Evolutionary conservation across 495 filamentous ascomycete genomes (phyloP).

Genomic region (Cudoniella acicularis): DNA sequence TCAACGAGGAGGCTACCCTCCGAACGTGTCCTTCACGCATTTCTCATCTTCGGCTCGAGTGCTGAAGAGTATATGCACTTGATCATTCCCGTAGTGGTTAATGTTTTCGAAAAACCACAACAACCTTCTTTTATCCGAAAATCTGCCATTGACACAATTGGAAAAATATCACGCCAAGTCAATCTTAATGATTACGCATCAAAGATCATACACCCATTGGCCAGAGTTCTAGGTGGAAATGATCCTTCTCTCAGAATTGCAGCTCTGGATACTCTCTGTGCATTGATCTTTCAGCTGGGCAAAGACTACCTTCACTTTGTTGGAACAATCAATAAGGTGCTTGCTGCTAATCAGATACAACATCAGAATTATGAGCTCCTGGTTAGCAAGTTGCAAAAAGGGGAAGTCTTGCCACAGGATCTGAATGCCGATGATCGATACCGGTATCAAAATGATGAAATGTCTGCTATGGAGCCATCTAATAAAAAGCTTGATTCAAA

Average conservation of each 20-base stretch:
- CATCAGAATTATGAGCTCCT: constrained; percentile 88
- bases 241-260: constrained; percentile 74
- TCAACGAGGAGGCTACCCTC: constrained; percentile 69
- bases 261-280: constrained; percentile 93
- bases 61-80: constrained; percentile 99
- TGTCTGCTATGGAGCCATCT: constrained; percentile 72
- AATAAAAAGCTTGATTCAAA: constrained; percentile 95
- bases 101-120: constrained; percentile 79
- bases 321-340: constrained; percentile 78
- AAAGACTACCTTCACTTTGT: constrained; percentile 93
- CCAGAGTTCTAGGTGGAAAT: constrained; percentile 66
- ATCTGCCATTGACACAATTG: constrained; percentile 89
- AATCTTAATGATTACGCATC: constrained; percentile 97
- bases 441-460: constrained; percentile 71
- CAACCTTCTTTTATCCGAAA: constrained; percentile 76
- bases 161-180: constrained; percentile 90
- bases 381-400: constrained; percentile 87
- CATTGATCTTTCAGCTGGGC: constrained; percentile 91
- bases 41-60: constrained; percentile 93
- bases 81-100: constrained; percentile 93
- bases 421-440: constrained; percentile 86
- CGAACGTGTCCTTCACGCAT: constrained; percentile 88
- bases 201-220: constrained; percentile 87
- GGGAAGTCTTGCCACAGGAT: constrained; percentile 89
- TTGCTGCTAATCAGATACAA: constrained; percentile 64